Base-by-base conservation (phyloP, 768 basidiomycete species). In the Podaxis sp. region DNA sequence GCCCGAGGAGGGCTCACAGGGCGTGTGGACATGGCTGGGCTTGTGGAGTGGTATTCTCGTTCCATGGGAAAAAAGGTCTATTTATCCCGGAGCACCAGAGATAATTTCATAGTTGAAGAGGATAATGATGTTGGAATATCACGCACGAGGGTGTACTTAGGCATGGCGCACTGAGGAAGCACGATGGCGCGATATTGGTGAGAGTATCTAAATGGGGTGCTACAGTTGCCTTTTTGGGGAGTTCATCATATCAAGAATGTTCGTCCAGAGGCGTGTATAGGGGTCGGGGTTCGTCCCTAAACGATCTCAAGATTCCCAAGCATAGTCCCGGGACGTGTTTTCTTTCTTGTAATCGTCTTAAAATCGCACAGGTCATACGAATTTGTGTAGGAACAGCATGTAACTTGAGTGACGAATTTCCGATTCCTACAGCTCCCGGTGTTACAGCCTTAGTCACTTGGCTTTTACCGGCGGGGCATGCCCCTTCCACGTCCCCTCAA, bases 401-500 rank as follows among this genome's bases (percentile, higher is more conserved):
- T 40, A 12, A n/a, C 28, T 53, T 53, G 52, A 28, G 26, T 33
- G 5, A 28, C 22, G 5, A 33, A 28, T 56, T 40, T 28, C 22
- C 13, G 57, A 46, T 57, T 38, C 33, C 54, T 53, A 66, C 46
- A 54, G 51, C 60, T 49, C 38, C 55, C 59, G 55, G 53, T 44
- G 24, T 40, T 52, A 59, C 28, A 26, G 51, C 58, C 46, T 57
- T 61, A 36, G 55, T 46, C 36, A 40, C 24, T 63, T 64, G 9
- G 24, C 36, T 54, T 67, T 75, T 75, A 92, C 78, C 92, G 87
- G 67, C 90, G 79, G 53, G 85, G 87, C 79, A 87, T 84, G 59
- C 95, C 95, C 63, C 95, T 84, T 28, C 95, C 95, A 66, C 95
- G 82, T 49, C 94, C 94, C 71, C 95, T 84, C 65, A 96, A 73